Base-by-base conservation (phyloP, 306 rosid genomes). In the Canavalia gladiata region DNA sequence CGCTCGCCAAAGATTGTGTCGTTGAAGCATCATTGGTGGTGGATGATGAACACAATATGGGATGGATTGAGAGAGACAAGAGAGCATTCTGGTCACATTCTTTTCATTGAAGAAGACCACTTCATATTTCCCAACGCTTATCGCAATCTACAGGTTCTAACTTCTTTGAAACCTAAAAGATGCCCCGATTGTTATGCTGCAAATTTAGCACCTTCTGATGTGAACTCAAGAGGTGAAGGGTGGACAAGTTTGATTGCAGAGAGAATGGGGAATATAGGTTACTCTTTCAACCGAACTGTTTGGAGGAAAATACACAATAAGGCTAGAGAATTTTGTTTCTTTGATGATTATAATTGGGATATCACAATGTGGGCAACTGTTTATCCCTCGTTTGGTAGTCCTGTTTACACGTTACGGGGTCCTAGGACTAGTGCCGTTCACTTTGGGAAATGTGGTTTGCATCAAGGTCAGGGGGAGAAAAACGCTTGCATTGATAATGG, bases 1-100 rank as follows among this genome's bases (percentile, higher is more conserved):
- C 89, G 99, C 12, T 81, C 87, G 0, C 98, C 97, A 2, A 92
- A 89, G 88, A 96, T 96, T 57, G 98, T 92, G 41, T 93, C 99
- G 3, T 68, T 96, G 65, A 96, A 96, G 91, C 99, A 96, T 88
- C 99, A 96, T 82, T 96, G 99, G 99, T 96, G 99, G 99, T 96
- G 99, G 99, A 90, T 96, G 98, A 90, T 96, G 99, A 96, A 96
- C 87, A 96, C 89, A 0, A 84, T 96, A 13, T 96, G 99, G 98
- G 94, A 96, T 82, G 97, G 99, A 69, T 81, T 96, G 91, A 76
- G 78, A 13, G 99, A 96, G 86, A 96, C 94, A 3, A 68, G 51
- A 66, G 77, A 43, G 55, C 90, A 90, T 71, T 79, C 73, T 25
- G 94, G 92, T 74, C 98, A 96, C 82, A 74, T 93, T 82, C 93